Evolutionary conservation across 2,329 filamentous ascomycete species (phyloP).

Genomic region (Xylogone sp.): DNA sequence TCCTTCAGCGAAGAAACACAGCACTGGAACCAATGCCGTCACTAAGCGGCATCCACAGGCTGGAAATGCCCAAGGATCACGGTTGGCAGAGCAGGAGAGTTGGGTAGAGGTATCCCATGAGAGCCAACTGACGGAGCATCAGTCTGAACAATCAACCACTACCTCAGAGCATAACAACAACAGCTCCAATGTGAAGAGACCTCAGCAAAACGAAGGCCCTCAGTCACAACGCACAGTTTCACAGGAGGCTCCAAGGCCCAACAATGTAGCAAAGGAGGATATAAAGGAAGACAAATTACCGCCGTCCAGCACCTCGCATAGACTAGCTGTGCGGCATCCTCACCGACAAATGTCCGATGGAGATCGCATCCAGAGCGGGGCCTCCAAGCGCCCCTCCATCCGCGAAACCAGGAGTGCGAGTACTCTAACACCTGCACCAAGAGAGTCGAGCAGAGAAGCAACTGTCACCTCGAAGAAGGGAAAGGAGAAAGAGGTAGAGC

Average conservation of each 20-base stretch:
- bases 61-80: not conserved
- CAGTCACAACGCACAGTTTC: not conserved
- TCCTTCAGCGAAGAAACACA: not conserved
- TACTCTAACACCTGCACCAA: constrained; percentile 21
- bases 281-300: not conserved
- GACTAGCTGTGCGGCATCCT: not conserved
- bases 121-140: not conserved
- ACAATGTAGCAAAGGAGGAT: not conserved
- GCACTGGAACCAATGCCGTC: not conserved
- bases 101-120: not conserved
- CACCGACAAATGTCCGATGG: not conserved
- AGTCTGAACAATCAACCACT: no score
- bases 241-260: not conserved
- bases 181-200: not conserved
- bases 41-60: not conserved
- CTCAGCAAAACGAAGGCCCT: not conserved
- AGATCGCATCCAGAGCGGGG: not conserved
- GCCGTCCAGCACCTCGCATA: not conserved
- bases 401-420: constrained; percentile 18
- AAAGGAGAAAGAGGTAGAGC: constrained; percentile 17
- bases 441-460: constrained; percentile 9
- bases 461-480: constrained; percentile 10
- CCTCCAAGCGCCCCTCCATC: constrained; percentile 10
- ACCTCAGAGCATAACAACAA: not conserved
- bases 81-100: not conserved